Evolutionary conservation across 345 rosid genomes (phyloP), one percentile per base, ranked within the genome.

Genomic region (Raphanus sativus): DNA sequence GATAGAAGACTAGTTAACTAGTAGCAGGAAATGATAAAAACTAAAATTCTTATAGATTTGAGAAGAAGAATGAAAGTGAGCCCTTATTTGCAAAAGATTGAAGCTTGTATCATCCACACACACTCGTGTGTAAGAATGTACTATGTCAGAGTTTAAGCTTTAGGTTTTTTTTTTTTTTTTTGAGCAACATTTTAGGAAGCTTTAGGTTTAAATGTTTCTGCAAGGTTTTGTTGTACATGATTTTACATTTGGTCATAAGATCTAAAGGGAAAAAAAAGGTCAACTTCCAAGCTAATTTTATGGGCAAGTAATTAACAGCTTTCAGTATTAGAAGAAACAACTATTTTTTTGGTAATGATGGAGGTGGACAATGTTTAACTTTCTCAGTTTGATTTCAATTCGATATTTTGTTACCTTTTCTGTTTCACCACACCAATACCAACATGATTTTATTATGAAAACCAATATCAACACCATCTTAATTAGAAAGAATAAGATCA

Each of bases 1-100:
- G 83, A 89, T 95, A 62, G 87, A 87, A 67, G 66, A 80, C 34
- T 48, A 48, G 17, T 69, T 40, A 80, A 40, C 56, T 16, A 66
- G 71, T 80, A 80, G 71, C 38, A 24, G 26, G 58, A 17, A 62
- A 54, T 55, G 75, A 64, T 52, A 6, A 78, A 77, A 77, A 56
- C 17, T 55, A n/a, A 61, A 29, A 59, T 6, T 15, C 33, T 16
- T 16, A 56, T 16, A 56, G 28, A 55, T 13, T 55, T 65, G 66
- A 30, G 71, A 65, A 65, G 71, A 63, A 62, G 40, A 67, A 38
- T 9, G 45, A 42, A 69, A 69, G 24, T 50, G 26, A 75, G 24
- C 28, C 60, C 60, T 21, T 60, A 32, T 16, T 24, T 40, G 55
- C 71, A 59, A 54, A 65, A 56, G 71, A 24, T 62, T 40, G 54